phyloP scores from a whole-genome alignment of 139 green algal genomes.

The Desmodesmus armatus region DNA sequence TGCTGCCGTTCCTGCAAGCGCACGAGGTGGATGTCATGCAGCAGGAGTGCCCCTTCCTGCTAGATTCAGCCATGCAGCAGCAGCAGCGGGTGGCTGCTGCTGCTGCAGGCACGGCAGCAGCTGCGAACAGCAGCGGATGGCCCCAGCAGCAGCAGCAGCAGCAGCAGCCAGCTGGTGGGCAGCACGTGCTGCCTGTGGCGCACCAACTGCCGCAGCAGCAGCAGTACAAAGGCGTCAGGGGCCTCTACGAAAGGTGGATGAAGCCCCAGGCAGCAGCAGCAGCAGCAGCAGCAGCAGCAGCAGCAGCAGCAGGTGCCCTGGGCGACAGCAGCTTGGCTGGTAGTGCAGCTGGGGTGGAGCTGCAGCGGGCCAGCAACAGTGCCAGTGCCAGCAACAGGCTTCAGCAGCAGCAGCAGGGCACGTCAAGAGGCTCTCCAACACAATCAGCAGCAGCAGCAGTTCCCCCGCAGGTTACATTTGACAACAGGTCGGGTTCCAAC shows the following conservation, averaged over 20 bases:
- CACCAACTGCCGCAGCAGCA: conserved; percentile 3
- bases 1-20: background rate
- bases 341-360: no score
- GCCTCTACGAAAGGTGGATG: no score
- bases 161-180: background rate
- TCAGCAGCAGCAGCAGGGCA: background rate
- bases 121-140: background rate
- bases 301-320: conserved; percentile 4
- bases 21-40: conserved; percentile 21
- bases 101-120: background rate
- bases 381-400: background rate
- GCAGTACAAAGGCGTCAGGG: background rate
- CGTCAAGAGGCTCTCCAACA: background rate
- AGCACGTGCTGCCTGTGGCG: background rate
- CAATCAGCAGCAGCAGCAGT: background rate
- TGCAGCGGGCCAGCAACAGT: background rate
- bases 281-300: conserved; percentile 1
- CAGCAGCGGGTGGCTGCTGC: background rate
- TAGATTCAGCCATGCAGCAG: background rate
- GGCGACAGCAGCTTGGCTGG: no score
- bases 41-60: conserved; percentile 35
- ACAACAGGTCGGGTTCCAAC: background rate
- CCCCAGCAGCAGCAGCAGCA: conserved; percentile 1
- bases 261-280: no score
- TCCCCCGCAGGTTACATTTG: background rate